These are phyloP conservation scores for Serendipita sp. DNA, from an alignment of 768 basidiomycete genomes.

Conservation along the genomic window DNA sequence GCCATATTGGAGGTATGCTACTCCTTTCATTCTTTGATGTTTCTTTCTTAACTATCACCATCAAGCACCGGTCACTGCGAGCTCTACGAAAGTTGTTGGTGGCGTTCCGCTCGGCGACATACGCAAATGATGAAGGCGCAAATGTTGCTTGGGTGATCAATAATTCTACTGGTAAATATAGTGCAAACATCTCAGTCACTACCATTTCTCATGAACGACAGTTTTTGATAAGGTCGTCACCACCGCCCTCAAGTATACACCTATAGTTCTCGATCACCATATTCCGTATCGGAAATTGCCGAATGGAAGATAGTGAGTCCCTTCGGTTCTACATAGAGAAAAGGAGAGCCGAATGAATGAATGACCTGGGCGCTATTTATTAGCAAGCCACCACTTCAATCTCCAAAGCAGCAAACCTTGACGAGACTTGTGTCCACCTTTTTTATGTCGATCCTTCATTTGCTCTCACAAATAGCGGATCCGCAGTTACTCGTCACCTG, in stretches of 20 bases:
- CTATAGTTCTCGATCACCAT: constrained; percentile 75
- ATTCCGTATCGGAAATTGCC: constrained; percentile 69
- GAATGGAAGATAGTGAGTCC: constrained; percentile 71
- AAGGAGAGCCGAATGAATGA: no score
- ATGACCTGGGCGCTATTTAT: not conserved
- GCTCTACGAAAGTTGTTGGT: constrained; percentile 70
- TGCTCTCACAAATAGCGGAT: constrained; percentile 58
- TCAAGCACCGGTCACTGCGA: constrained; percentile 69
- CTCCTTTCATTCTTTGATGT: not conserved
- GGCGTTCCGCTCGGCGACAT: constrained; percentile 81
- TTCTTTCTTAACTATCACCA: not conserved
- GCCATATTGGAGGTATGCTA: constrained; percentile 58
- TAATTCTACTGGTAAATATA: constrained; percentile 46
- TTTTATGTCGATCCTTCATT: constrained; percentile 71
- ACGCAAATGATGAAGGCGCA: constrained; percentile 76
- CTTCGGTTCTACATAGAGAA: no score
- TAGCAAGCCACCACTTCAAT: constrained; percentile 76
- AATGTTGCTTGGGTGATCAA: constrained; percentile 78
- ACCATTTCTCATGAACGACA: constrained; percentile 22
- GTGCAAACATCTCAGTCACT: not conserved
- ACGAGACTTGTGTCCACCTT: constrained; percentile 81
- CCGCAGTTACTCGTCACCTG: constrained; percentile 50
- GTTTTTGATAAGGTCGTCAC: constrained; percentile 91
- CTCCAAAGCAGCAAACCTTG: constrained; percentile 63
- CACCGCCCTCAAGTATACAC: constrained; percentile 79